phyloP scores from a whole-genome alignment of 768 basidiomycete genomes.

The Leccinum barrowsii region DNA sequence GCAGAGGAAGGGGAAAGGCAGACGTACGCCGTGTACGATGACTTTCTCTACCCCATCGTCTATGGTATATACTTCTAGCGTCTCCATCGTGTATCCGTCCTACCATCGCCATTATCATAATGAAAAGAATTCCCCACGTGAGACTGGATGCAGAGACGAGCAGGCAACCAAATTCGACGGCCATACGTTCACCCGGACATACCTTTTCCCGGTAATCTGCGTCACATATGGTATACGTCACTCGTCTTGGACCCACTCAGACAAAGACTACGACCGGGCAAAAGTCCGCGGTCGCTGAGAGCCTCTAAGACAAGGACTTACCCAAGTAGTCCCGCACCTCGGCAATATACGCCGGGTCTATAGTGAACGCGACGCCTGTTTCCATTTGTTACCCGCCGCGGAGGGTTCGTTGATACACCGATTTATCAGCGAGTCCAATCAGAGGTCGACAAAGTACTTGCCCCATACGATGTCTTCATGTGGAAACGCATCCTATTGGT shows the following conservation, averaged over 20 bases:
- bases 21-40: slow-evolving; percentile 49
- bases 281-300: background rate
- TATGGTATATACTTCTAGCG: slow-evolving; percentile 66
- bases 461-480: slow-evolving; percentile 59
- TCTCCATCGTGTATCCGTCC: slow-evolving; percentile 90
- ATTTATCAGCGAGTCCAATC: background rate
- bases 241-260: background rate
- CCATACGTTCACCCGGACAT: background rate
- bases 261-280: background rate
- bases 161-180: background rate
- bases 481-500: slow-evolving; percentile 29
- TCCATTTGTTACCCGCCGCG: background rate
- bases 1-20: background rate
- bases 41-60: slow-evolving; percentile 48
- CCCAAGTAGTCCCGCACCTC: slow-evolving; percentile 86
- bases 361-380: slow-evolving; percentile 82
- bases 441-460: slow-evolving; percentile 27
- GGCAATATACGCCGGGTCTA: slow-evolving; percentile 68
- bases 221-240: background rate
- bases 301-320: slow-evolving; percentile 29
- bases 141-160: background rate
- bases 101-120: slow-evolving; percentile 24
- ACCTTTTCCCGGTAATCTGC: slow-evolving; percentile 87
- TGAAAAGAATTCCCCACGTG: background rate
- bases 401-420: background rate